phyloP scores from a whole-genome alignment of 257 asterid genomes.

The Solanum pinnatisectum region DNA sequence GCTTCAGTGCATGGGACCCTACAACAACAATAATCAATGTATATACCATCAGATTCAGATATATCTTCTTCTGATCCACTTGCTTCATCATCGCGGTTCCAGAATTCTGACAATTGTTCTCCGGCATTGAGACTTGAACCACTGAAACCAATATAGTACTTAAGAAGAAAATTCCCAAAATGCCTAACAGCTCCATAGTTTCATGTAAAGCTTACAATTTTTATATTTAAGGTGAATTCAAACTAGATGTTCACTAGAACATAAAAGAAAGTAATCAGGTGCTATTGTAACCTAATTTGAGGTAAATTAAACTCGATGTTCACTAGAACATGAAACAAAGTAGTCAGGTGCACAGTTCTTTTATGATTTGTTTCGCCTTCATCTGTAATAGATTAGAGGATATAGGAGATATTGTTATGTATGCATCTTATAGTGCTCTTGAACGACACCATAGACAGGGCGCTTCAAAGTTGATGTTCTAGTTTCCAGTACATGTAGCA shows the following conservation, averaged over 20 bases:
- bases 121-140: slow-evolving; percentile 21
- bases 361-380: not conserved
- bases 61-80: slow-evolving; percentile 85
- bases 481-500: not conserved
- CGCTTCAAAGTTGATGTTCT: not conserved
- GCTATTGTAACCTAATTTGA: not conserved
- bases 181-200: not conserved
- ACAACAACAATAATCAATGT: not conserved
- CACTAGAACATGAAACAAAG: not conserved
- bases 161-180: not conserved
- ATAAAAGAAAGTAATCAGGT: not conserved
- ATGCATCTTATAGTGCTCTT: not conserved
- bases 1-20: not conserved
- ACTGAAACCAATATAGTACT: not conserved
- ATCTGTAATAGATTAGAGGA: not conserved
- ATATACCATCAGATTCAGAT: slow-evolving; percentile 85
- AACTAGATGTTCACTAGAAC: not conserved
- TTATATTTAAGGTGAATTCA: not conserved
- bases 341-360: not conserved
- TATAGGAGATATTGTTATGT: not conserved
- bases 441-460: not conserved
- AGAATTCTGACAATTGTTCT: slow-evolving; percentile 65
- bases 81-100: slow-evolving; percentile 82
- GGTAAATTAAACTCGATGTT: not conserved
- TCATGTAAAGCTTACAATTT: not conserved